phyloP scores from a whole-genome alignment of 805 yeast genomes.

The Yarrowia deformans region DNA sequence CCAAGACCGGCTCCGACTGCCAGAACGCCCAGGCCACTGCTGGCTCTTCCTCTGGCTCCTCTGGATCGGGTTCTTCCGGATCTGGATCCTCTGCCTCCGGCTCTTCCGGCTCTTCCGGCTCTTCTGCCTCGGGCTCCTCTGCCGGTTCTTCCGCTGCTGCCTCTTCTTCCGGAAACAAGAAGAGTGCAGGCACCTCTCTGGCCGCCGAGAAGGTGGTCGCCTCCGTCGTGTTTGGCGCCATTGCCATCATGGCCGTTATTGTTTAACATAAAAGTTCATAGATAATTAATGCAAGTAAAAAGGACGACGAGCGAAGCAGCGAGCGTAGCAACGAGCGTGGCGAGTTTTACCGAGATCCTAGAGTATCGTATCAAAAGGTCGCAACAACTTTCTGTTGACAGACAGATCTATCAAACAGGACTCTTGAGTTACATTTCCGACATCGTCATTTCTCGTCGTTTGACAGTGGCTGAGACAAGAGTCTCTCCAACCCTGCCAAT shows the following conservation, averaged over 20 bases:
- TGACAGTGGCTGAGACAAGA: too few species aligned
- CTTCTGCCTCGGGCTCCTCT: conserved; percentile 1
- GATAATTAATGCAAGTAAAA: conserved; percentile 10
- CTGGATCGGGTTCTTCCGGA: conserved; percentile 45
- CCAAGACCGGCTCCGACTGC: conserved; percentile 60
- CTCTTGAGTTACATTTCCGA: too few species aligned
- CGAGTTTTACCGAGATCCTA: too few species aligned
- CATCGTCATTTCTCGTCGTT: too few species aligned
- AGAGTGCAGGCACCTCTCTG: conserved; percentile 30
- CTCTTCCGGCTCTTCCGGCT: conserved; percentile 39
- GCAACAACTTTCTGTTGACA: too few species aligned
- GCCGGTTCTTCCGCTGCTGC: conserved; percentile 13
- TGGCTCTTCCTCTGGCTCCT: conserved; percentile 53
- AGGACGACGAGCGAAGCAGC: neutral
- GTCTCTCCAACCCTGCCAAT: too few species aligned
- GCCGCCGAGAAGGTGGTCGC: conserved; percentile 26
- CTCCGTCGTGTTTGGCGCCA: conserved; percentile 17
- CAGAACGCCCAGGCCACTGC: conserved; percentile 48
- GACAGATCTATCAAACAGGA: too few species aligned
- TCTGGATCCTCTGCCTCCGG: conserved; percentile 47
- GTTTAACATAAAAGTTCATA: conserved; percentile 28
- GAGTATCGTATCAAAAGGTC: too few species aligned
- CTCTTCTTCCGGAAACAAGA: conserved; percentile 32
- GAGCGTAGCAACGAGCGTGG: too few species aligned
- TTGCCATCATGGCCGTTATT: conserved; percentile 36